A percentile compares a stretch with the other conserved stretches of the same genome.
Evolutionary conservation across 352 stramenopile species (phyloP).

Genomic region (Globisporangium splendens): DNA sequence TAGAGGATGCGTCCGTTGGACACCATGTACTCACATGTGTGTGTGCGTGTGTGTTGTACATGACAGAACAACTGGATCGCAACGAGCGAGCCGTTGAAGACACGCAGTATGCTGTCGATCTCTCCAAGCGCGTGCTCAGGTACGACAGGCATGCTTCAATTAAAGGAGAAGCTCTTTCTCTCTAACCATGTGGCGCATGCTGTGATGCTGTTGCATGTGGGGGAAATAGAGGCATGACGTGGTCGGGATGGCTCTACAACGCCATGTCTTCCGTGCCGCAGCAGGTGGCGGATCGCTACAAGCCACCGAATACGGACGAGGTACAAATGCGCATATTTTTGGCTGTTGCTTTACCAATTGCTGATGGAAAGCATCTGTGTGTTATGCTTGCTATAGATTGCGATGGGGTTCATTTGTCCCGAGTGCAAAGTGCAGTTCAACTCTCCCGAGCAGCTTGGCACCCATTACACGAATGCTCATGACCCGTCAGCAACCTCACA

Average conservation of each 20-base stretch:
- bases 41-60: background rate
- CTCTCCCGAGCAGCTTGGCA: conserved; percentile 46
- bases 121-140: conserved; percentile 57
- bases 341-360: too few species aligned
- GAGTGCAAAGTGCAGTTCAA: conserved; percentile 73
- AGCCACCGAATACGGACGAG: background rate
- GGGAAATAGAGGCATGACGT: conserved; percentile 52
- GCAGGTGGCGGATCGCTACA: conserved; percentile 5
- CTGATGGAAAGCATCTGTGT: too few species aligned
- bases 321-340: background rate
- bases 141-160: conserved; percentile 2
- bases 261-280: conserved; percentile 43
- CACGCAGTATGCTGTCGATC: conserved; percentile 50
- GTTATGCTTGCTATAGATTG: conserved; percentile 34
- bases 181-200: background rate
- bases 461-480: conserved; percentile 56
- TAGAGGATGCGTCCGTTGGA: background rate
- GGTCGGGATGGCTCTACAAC: conserved; percentile 81
- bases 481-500: conserved; percentile 9
- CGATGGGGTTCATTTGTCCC: conserved; percentile 83
- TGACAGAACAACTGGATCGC: conserved; percentile 50
- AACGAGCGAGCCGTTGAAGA: conserved; percentile 56
- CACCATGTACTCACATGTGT: background rate
- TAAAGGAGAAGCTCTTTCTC: background rate
- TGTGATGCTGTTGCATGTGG: background rate